Conservation (phyloP, 2,329 filamentous ascomycete genomes). For the Elsinoe batatas region DNA sequence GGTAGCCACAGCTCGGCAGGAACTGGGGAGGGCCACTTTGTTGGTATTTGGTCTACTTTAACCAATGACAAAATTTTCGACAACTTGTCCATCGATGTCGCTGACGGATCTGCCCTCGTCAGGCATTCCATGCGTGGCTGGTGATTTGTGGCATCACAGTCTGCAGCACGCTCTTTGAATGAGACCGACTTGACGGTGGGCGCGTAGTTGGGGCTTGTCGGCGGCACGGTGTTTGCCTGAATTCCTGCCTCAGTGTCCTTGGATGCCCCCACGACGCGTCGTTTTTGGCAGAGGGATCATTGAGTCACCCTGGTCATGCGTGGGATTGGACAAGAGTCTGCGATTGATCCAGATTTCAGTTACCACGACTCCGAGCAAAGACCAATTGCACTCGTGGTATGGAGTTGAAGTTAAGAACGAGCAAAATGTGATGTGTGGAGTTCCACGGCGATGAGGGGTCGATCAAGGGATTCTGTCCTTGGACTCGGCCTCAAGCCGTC, state of each 20-base stretch:
- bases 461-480: no score
- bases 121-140: not conserved
- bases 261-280: not conserved
- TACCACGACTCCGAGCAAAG: not conserved
- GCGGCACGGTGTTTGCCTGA: slow-evolving; percentile 4
- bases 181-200: not conserved
- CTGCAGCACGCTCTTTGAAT: not conserved
- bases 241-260: not conserved
- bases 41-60: not conserved
- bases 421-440: not conserved
- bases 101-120: not conserved
- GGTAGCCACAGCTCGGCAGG: not conserved
- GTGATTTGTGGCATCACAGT: not conserved
- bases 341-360: not conserved
- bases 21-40: not conserved
- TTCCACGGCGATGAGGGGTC: not conserved
- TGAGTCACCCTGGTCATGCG: slow-evolving; percentile 7
- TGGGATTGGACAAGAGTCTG: not conserved
- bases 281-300: not conserved
- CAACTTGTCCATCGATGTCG: not conserved
- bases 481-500: not conserved
- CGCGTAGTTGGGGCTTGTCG: not conserved
- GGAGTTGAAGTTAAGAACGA: not conserved
- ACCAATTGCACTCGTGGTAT: not conserved
- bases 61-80: not conserved